Evolutionary conservation across 305 asterid genomes (phyloP), one percentile per base, ranked within the genome.

Genomic region (Fraxinus xanthoxyloides): DNA sequence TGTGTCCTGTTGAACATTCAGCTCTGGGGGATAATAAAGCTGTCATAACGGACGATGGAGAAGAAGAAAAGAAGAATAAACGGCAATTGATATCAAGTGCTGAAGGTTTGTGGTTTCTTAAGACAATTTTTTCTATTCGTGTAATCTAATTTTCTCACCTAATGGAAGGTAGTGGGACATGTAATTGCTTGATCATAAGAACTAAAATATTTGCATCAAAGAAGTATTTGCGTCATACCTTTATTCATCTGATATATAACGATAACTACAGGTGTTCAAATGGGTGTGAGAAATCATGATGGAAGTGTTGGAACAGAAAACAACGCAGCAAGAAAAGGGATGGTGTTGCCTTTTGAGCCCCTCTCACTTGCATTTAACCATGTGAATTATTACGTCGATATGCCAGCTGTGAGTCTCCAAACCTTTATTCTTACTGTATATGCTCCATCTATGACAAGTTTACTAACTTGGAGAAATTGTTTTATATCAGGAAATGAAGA

Each of bases 331-430:
- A 89, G 85, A 84, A 90, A 84, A 87, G 97, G 94, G 80, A 93
- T 93, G 97, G 89, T 93, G 77, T 84, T 93, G 79, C 98, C 98
- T 23, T 94, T 92, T 73, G 87, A 93, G 86, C 97, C 95, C 8
- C 94, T 93, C 54, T 94, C 97, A 75, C 93, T 94, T 76, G 88
- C 93, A 28, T 94, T 94, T 88, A 83, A 89, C 88, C 93, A 91
- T 79, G 92, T 93, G 69, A 93, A 90, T 59, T 94, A 94, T 87
- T 92, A 88, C 35, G 98, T 94, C 1, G 95, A 92, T 61, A 94
- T 94, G 98, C 98, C 97, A 10, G 86, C 92, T 21, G 97, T 94
- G 90, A 85, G 97, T 84, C n/a, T 9, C 75, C 46, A 12, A 63
- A 63, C 72, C 19, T 36, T 75, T 77, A 23, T 31, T 26, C 65